phyloP scores from a whole-genome alignment of 2,329 filamentous ascomycete species.

The Dactylellina parvicollis region DNA sequence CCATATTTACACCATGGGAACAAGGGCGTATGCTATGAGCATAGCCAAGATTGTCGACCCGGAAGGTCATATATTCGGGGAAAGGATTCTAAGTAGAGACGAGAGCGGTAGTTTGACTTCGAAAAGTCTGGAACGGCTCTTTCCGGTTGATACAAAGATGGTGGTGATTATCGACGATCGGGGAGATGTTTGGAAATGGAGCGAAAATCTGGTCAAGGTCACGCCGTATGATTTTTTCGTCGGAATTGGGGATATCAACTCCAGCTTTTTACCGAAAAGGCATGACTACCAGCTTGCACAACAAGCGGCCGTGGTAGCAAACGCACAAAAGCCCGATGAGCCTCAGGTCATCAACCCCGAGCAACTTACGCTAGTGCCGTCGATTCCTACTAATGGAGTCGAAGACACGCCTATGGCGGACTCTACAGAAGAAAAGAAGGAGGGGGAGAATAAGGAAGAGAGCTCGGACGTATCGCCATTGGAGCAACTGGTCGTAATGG shows the following conservation, averaged over 20 bases:
- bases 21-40: constrained; percentile 89
- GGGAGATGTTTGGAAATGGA: constrained; percentile 95
- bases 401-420: constrained; percentile 55
- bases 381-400: constrained; percentile 40
- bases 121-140: constrained; percentile 89
- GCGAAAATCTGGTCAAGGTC: constrained; percentile 92
- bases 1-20: constrained; percentile 99
- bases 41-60: constrained; percentile 95
- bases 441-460: constrained; percentile 59
- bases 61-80: constrained; percentile 85
- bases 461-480: constrained; percentile 65
- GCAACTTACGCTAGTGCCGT: constrained; percentile 48
- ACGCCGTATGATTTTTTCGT: constrained; percentile 97
- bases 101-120: constrained; percentile 93
- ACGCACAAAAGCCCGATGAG: constrained; percentile 19
- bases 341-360: constrained; percentile 55
- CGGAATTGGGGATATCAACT: constrained; percentile 98
- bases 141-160: constrained; percentile 98
- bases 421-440: constrained; percentile 54
- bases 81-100: constrained; percentile 93
- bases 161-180: constrained; percentile 98
- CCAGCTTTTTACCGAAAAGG: constrained; percentile 89
- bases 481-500: constrained; percentile 81
- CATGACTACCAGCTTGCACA: constrained; percentile 62
- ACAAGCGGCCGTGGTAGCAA: constrained; percentile 28